Conservation (phyloP, 2,329 filamentous ascomycete species). For the Coleophoma eucalyptorum region DNA sequence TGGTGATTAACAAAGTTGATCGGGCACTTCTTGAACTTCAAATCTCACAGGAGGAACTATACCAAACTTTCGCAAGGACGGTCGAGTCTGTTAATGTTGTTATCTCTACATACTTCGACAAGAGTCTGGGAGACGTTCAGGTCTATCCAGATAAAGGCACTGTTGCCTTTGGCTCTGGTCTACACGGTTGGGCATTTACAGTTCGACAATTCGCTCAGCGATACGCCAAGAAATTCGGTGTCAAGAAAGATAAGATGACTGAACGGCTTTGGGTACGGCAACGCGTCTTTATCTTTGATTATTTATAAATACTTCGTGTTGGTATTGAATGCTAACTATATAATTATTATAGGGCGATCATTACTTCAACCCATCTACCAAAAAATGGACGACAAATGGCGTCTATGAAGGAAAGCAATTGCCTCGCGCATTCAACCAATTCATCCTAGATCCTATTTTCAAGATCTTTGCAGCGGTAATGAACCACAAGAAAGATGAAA, state of each 20-base stretch:
- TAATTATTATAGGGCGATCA: conserved; percentile 70
- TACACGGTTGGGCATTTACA: conserved; percentile 99
- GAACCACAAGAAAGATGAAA: conserved; percentile 98
- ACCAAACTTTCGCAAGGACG: conserved; percentile 99
- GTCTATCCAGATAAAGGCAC: conserved; percentile 98
- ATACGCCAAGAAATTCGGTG: conserved; percentile 99
- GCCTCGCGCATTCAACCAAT: conserved; percentile 99
- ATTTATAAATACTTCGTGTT: too few species aligned
- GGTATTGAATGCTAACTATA: conserved; percentile 7
- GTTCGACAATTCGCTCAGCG: conserved; percentile 93
- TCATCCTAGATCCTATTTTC: conserved; percentile 99
- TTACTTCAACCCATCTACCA: conserved; percentile 99
- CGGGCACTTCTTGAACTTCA: conserved; percentile 98
- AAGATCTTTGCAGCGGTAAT: conserved; percentile 95
- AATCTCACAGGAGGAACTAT: conserved; percentile 97
- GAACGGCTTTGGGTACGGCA: conserved; percentile 90
- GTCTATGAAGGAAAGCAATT: conserved; percentile 82
- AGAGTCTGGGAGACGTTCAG: conserved; percentile 94
- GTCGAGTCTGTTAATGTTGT: conserved; percentile 99
- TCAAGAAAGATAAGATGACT: conserved; percentile 99
- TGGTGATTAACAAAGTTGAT: conserved; percentile 99
- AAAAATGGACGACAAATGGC: conserved; percentile 96
- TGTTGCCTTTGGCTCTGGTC: conserved; percentile 98
- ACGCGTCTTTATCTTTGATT: neutral
- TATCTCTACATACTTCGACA: conserved; percentile 98